Evolutionary conservation across 2,329 filamentous ascomycete species (phyloP).

Genomic region (Phyllosticta citriasiana): DNA sequence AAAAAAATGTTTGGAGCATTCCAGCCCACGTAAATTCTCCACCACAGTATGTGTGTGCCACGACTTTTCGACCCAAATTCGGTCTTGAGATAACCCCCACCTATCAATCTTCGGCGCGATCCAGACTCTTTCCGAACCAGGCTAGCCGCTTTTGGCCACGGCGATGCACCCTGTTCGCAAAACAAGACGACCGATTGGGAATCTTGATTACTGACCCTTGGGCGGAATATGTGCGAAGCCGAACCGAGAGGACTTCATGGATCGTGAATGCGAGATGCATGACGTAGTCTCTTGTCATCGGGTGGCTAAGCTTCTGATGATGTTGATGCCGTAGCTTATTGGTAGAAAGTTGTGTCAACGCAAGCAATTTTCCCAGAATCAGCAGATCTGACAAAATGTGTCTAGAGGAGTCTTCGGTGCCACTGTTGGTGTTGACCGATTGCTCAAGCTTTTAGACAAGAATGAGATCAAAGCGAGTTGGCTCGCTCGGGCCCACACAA

Average conservation of each 20-base stretch:
- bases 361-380: slow-evolving; percentile 18
- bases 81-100: not conserved
- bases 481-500: slow-evolving; percentile 33
- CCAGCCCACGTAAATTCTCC: too few relatives aligned
- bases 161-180: not conserved
- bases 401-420: slow-evolving; percentile 32
- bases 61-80: not conserved
- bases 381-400: slow-evolving; percentile 32
- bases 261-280: not conserved
- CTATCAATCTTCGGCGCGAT: not conserved
- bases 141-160: not conserved
- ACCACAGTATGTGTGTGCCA: not conserved
- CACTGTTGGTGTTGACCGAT: slow-evolving; percentile 30
- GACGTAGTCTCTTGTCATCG: not conserved
- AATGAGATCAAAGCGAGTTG: slow-evolving; percentile 34
- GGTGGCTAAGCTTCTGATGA: slow-evolving; percentile 15
- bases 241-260: not conserved
- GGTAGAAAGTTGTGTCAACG: slow-evolving; percentile 13
- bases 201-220: not conserved
- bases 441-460: slow-evolving; percentile 32
- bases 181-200: not conserved
- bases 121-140: not conserved
- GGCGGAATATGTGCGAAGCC: not conserved
- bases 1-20: not conserved
- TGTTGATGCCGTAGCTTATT: slow-evolving; percentile 31